These are phyloP conservation scores for barley (Hordeum vulgare) DNA, from an alignment of 176 grass and related monocot genomes.

Conservation along the genomic window MorexV3_pseudomolecules_assembly NC_058521.1:553958504-553959003, in stretches of 20 bases:
- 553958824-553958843: not conserved
- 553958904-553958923: slow-evolving; percentile 7
- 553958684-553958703: not conserved
- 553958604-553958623: slow-evolving; percentile 50
- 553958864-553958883: not conserved
- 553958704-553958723: not conserved
- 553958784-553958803: not conserved
- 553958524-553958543: slow-evolving; percentile 14
- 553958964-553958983: slow-evolving; percentile 25
- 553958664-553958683: slow-evolving; percentile 19
- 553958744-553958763: not conserved
- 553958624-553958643: slow-evolving; percentile 64
- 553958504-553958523: slow-evolving; percentile 33
- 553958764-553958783: not conserved
- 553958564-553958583: slow-evolving; percentile 47
- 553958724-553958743: not conserved
- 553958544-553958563: slow-evolving; percentile 23
- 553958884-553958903: not conserved
- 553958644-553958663: slow-evolving; percentile 63
- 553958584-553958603: slow-evolving; percentile 45
- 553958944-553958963: too few species aligned
- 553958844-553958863: not conserved
- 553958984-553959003: slow-evolving; percentile 49
- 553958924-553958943: slow-evolving; percentile 61
- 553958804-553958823: not conserved